Percentiles rank a stretch among this genome's conserved stretches.
Evolutionary conservation across 306 rosid species (phyloP).

Genomic region (Echinosophora koreensis): DNA sequence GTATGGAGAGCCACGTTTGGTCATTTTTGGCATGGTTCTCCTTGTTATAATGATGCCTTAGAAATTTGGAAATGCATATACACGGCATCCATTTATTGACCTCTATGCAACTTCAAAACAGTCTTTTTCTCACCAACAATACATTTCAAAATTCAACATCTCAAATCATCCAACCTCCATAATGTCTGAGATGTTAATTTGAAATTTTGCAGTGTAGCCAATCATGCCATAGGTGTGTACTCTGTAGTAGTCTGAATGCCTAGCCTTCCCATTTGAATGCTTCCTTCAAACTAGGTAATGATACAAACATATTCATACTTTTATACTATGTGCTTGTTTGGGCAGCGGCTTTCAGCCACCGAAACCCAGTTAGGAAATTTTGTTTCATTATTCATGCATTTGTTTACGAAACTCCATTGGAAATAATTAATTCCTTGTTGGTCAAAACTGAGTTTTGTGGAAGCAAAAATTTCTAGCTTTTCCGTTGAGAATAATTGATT

Average conservation of each 20-base stretch:
- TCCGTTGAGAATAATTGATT: too few relatives aligned
- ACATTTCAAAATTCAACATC: slow-evolving; percentile 43
- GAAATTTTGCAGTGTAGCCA: slow-evolving; percentile 23
- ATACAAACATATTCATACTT: not conserved
- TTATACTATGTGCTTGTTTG: too few relatives aligned
- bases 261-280: not conserved
- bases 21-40: slow-evolving; percentile 41
- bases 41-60: slow-evolving; percentile 48
- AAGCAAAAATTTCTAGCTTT: too few relatives aligned
- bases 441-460: too few relatives aligned
- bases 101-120: slow-evolving; percentile 34
- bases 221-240: slow-evolving; percentile 8
- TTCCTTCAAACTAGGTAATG: not conserved
- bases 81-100: slow-evolving; percentile 50
- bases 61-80: slow-evolving; percentile 41
- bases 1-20: slow-evolving; percentile 47
- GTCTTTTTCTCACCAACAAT: slow-evolving; percentile 42
- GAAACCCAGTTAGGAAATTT: too few relatives aligned
- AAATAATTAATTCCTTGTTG: too few relatives aligned
- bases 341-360: too few relatives aligned
- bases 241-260: not conserved
- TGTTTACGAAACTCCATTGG: too few relatives aligned
- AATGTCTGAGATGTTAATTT: slow-evolving; percentile 34
- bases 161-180: slow-evolving; percentile 45
- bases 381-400: too few relatives aligned